Evolutionary conservation across 179 eudicot genomes (phyloP).

Genomic region (Amaranthus tricolor): DNA sequence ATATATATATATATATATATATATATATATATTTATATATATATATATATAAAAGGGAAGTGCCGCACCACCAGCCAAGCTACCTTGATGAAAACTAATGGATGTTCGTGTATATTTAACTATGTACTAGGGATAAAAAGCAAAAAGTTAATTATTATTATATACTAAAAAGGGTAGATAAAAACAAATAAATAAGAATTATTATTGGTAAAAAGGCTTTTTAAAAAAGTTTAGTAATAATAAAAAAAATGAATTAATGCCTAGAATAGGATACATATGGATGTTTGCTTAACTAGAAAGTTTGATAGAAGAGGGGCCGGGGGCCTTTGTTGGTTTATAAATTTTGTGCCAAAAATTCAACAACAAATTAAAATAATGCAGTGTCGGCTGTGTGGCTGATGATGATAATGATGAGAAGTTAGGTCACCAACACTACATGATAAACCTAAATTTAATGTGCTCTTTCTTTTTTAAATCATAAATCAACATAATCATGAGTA

Average conservation of each 20-base stretch:
- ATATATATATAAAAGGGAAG: too few relatives aligned
- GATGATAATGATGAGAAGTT: constrained; percentile 29
- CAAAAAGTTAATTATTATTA: neutral
- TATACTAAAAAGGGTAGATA: neutral
- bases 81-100: neutral
- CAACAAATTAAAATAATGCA: constrained; percentile 28
- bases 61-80: too few relatives aligned
- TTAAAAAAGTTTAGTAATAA: constrained; percentile 1
- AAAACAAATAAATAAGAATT: neutral
- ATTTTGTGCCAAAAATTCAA: constrained; percentile 17
- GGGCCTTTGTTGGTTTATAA: constrained; percentile 14
- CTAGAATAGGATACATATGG: constrained; percentile 39
- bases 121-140: neutral
- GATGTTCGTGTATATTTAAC: neutral
- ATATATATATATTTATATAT: too few relatives aligned
- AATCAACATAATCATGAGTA: constrained; percentile 19
- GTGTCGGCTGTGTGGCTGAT: constrained; percentile 39
- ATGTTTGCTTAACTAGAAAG: constrained; percentile 59
- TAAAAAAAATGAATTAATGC: neutral
- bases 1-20: too few relatives aligned
- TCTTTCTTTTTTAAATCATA: constrained; percentile 10
- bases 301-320: constrained; percentile 23
- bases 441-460: constrained; percentile 23
- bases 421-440: constrained; percentile 39
- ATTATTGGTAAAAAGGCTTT: constrained; percentile 12